These are phyloP conservation scores for Rhodosorus marinus DNA, from an alignment of 23 red algal species.

Conservation along the genomic window DNA sequence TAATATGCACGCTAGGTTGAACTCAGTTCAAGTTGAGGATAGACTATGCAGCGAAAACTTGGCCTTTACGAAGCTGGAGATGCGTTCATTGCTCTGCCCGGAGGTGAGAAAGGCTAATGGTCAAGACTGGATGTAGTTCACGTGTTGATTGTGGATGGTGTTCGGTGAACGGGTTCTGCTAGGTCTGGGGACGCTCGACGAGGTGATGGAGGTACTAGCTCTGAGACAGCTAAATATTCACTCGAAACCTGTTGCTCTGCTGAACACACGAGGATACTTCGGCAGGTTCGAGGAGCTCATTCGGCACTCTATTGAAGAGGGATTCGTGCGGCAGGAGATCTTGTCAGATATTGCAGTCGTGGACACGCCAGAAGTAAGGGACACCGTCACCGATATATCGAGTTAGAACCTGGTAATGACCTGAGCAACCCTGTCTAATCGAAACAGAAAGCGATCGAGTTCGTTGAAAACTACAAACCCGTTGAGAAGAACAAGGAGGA, in stretches of 20 bases:
- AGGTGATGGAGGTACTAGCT: conserved; percentile 38
- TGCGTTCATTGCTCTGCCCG: conserved; percentile 42
- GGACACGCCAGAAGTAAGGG: too few species aligned
- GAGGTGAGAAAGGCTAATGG: too few species aligned
- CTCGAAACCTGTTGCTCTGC: conserved; percentile 30
- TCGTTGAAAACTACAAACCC: conserved; percentile 12
- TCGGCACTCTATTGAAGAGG: conserved; percentile 1
- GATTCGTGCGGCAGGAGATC: conserved; percentile 4
- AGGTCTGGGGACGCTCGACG: conserved; percentile 57
- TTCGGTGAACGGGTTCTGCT: too few species aligned
- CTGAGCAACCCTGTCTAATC: background rate
- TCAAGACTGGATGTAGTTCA: too few species aligned
- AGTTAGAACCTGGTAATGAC: too few species aligned
- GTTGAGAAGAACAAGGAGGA: too few species aligned
- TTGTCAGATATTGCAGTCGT: too few species aligned
- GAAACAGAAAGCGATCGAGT: conserved; percentile 10
- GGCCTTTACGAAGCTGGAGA: conserved; percentile 19
- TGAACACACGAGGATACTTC: conserved; percentile 27
- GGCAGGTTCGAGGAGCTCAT: conserved; percentile 11
- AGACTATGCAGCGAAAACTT: conserved; percentile 50
- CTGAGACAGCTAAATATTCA: conserved; percentile 45
- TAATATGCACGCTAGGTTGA: conserved; percentile 6
- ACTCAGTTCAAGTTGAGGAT: conserved; percentile 2
- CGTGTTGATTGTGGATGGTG: too few species aligned
- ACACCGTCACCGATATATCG: too few species aligned